Conservation (phyloP, 2,329 filamentous ascomycete genomes). For the Xylariales sp. region DNA sequence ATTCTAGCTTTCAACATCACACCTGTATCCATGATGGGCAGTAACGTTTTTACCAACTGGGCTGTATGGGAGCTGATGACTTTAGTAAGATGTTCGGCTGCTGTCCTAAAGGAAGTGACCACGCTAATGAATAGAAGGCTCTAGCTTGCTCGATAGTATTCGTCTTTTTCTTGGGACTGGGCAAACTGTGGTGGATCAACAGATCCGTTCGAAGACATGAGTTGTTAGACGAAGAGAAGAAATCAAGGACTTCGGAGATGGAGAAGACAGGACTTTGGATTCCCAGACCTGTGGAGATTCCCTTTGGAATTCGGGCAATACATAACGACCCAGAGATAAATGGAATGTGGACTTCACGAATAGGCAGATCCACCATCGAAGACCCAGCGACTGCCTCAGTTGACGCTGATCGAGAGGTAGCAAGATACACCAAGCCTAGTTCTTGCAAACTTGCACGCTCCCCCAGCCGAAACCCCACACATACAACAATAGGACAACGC, state of each 20-base stretch:
- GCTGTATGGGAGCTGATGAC: constrained; percentile 85
- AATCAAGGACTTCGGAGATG: constrained; percentile 47
- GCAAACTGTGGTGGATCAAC: constrained; percentile 63
- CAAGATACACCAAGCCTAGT: no score
- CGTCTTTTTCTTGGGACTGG: constrained; percentile 64
- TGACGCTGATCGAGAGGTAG: no score
- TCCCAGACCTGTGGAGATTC: constrained; percentile 55
- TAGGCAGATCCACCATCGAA: no score
- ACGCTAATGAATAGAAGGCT: constrained; percentile 46
- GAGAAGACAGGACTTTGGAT: constrained; percentile 47
- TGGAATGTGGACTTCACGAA: constrained; percentile 72
- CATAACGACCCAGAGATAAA: constrained; percentile 80
- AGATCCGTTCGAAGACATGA: constrained; percentile 53
- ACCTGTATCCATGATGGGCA: no score
- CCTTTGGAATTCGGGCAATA: constrained; percentile 82
- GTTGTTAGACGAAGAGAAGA: constrained; percentile 63
- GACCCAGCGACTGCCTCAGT: no score
- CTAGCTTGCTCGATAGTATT: constrained; percentile 66
- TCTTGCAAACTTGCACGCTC: no score
- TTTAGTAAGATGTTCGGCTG: constrained; percentile 58
- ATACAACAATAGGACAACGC: no score
- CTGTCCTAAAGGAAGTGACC: not conserved
- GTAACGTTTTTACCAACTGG: constrained; percentile 64
- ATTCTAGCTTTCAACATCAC: no score
- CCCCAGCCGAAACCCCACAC: no score